These are phyloP conservation scores for Macrolepiota albuminosa DNA, from an alignment of 768 basidiomycete genomes.

Conservation along the genomic window DNA sequence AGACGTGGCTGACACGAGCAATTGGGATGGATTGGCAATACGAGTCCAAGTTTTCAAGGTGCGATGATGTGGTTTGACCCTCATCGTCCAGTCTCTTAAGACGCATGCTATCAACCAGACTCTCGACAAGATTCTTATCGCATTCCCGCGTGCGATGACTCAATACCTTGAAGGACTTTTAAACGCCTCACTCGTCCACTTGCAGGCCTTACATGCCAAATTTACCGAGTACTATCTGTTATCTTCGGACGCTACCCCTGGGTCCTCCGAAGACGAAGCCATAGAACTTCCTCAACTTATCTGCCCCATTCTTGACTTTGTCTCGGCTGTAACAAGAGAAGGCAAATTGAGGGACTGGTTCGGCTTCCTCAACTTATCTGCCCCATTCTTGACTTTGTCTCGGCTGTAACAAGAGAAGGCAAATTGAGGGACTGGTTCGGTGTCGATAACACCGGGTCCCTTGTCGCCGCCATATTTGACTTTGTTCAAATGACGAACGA, in stretches of 20 bases:
- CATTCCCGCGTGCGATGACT: conserved; percentile 73
- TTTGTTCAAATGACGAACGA: conserved; percentile 88
- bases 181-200: conserved; percentile 50
- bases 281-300: conserved; percentile 76
- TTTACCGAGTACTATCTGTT: conserved; percentile 62
- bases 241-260: conserved; percentile 49
- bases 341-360: conserved; percentile 68
- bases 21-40: conserved; percentile 82
- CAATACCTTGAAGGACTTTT: conserved; percentile 62
- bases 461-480: conserved; percentile 56
- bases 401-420: conserved; percentile 58
- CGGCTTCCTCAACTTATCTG: conserved; percentile 69
- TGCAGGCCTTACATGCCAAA: conserved; percentile 52
- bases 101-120: conserved; percentile 42
- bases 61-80: conserved; percentile 10
- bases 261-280: conserved; percentile 68
- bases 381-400: conserved; percentile 77
- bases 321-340: conserved; percentile 59
- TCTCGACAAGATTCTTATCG: conserved; percentile 71
- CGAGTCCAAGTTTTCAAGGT: conserved; percentile 86
- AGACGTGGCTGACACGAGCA: conserved; percentile 53
- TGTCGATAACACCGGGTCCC: conserved; percentile 38
- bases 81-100: neutral
- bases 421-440: conserved; percentile 64
- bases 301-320: conserved; percentile 77